A percentile compares a stretch with the other conserved stretches of the same genome.
Evolutionary conservation across 441 rosid genomes (phyloP).

Genomic region (Euphorbia corollata): DNA sequence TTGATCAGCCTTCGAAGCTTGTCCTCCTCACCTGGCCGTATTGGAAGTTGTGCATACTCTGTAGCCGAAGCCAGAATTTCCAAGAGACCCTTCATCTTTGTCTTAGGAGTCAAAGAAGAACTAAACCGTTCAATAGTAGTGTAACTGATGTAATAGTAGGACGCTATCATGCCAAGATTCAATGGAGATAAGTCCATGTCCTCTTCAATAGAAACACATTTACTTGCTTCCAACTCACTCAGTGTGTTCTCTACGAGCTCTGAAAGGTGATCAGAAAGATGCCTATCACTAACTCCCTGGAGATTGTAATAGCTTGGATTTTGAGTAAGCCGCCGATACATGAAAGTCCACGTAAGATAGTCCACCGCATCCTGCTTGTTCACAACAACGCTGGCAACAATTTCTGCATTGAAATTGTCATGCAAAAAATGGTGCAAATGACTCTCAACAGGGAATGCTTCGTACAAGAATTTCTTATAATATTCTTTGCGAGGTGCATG

Average conservation of each 20-base stretch:
- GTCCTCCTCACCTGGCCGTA: constrained; percentile 85
- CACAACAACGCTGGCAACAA: constrained; percentile 70
- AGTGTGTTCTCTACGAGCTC: constrained; percentile 85
- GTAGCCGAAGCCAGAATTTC: constrained; percentile 89
- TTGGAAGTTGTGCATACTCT: constrained; percentile 70
- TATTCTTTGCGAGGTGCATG: constrained; percentile 87
- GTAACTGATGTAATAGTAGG: constrained; percentile 76
- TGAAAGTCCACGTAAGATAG: constrained; percentile 76
- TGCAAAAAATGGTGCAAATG: constrained; percentile 84
- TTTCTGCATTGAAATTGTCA: constrained; percentile 80
- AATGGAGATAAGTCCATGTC: constrained; percentile 64
- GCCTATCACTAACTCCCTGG: constrained; percentile 86
- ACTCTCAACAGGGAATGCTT: constrained; percentile 89
- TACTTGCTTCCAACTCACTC: constrained; percentile 74
- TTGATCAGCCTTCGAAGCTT: constrained; percentile 60
- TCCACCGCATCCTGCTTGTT: constrained; percentile 98
- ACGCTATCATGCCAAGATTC: constrained; percentile 89
- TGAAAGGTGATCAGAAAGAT: constrained; percentile 94
- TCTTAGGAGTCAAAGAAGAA: constrained; percentile 64
- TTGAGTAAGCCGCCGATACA: constrained; percentile 78
- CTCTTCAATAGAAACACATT: constrained; percentile 65
- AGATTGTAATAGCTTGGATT: constrained; percentile 96
- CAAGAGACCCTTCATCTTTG: constrained; percentile 87
- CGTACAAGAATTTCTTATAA: constrained; percentile 79
- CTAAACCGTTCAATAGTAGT: constrained; percentile 90